Base-by-base conservation (phyloP, 164 flowering plant species). In the Liquidambar formosana region DNA sequence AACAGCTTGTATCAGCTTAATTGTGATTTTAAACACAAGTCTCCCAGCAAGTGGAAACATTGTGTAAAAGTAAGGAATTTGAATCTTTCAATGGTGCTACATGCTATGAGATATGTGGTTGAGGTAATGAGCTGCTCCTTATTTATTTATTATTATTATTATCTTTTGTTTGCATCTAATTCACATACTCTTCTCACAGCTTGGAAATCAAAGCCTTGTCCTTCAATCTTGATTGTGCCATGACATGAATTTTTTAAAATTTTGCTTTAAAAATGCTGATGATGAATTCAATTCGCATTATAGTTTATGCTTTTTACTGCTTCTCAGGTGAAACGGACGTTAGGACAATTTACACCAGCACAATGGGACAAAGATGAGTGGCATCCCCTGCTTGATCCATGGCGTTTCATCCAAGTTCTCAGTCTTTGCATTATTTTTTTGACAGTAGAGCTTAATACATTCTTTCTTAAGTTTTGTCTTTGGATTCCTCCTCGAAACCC, bases 311-410 rank as follows among this genome's bases (percentile, higher is more conserved):
- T 33, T 33, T 33, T 33, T 6, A 33, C 41, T 33, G 41, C 41
- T 33, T 33, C 41, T 33, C 41, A 94, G 99, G 97, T 96, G 14
- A 92, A 88, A 79, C 81, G 99, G 48, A 93, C 98, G 19, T 73
- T 96, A 38, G 96, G 94, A 12, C 99, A 96, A 73, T 96, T 96
- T 71, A 96, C 99, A 22, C 99, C 99, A 46, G 99, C 98, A 61
- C 90, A 84, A 11, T 96, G 99, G 99, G 99, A 96, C 81, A 96
- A 93, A 80, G 99, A 96, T 80, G 98, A 96, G 78, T 93, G 99
- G 99, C 96, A 88, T 65, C 99, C 99, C 63, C 73, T 96, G 49
- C 96, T 88, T 62, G 99, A 92, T 61, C 99, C 99, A 46, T 91
- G 94, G 91, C 90, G 99, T 54, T 96, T 96, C 75, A 77, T 96